A percentile compares a stretch with the other conserved stretches of the same genome.
These are phyloP conservation scores for Aureobasidium sp. DNA, from an alignment of 2,329 filamentous ascomycete species.

Conservation along the genomic window DNA sequence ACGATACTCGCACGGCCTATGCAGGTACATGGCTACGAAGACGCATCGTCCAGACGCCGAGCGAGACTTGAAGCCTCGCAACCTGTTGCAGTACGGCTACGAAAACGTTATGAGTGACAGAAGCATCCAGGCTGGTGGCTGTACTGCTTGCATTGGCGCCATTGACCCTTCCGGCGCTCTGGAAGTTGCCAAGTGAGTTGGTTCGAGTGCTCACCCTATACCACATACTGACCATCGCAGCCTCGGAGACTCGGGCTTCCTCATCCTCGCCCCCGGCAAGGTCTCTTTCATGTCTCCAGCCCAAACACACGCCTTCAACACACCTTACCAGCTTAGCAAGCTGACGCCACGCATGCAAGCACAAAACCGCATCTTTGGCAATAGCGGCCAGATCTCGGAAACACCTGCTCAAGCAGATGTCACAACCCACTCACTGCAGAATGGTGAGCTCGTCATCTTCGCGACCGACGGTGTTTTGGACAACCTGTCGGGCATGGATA, in stretches of 20 bases:
- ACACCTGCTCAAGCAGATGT: conserved; percentile 76
- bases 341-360: conserved; percentile 71
- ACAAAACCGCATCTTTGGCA: conserved; percentile 76
- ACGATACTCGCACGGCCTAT: conserved; percentile 89
- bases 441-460: conserved; percentile 89
- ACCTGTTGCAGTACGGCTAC: conserved; percentile 76
- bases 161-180: conserved; percentile 63
- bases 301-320: conserved; percentile 97
- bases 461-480: conserved; percentile 95
- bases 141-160: conserved; percentile 83
- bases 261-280: conserved; percentile 76
- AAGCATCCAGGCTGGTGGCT: conserved; percentile 71
- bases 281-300: conserved; percentile 75
- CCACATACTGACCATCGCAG: conserved; percentile 20
- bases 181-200: conserved; percentile 68
- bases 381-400: conserved; percentile 60
- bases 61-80: conserved; percentile 41
- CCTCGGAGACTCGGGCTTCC: conserved; percentile 87
- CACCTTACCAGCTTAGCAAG: conserved; percentile 86
- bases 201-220: background rate
- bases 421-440: conserved; percentile 64
- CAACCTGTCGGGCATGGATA: conserved; percentile 86
- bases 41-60: conserved; percentile 47
- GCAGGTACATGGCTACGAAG: conserved; percentile 78
- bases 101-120: conserved; percentile 68